Percentiles rank a stretch among this genome's conserved stretches.
These are phyloP conservation scores for Sistotremastrum suecicum DNA, from an alignment of 768 basidiomycete species.

Conservation along the genomic window DNA sequence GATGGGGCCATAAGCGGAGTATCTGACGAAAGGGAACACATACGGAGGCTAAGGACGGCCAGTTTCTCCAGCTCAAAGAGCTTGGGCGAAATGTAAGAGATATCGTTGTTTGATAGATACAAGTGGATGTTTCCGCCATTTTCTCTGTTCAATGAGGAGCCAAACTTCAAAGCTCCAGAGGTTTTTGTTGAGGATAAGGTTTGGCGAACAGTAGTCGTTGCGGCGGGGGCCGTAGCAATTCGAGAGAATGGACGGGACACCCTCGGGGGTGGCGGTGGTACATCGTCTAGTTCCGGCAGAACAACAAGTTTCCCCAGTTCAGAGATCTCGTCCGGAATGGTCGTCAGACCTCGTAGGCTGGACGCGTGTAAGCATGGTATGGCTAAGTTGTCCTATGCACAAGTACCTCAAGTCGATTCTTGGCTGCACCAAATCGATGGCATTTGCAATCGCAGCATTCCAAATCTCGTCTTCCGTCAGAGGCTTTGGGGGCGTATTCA, in stretches of 20 bases:
- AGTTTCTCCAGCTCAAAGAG: conserved; percentile 43
- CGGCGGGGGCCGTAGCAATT: conserved; percentile 10
- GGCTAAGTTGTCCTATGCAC: conserved; percentile 2
- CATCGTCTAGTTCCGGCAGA: conserved; percentile 22
- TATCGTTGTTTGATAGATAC: conserved; percentile 39
- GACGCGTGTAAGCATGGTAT: not conserved
- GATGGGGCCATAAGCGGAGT: not conserved
- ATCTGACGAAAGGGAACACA: not conserved
- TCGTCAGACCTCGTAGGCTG: conserved; percentile 25
- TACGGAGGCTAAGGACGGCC: conserved; percentile 45
- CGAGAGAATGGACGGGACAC: conserved; percentile 10
- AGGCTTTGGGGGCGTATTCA: conserved; percentile 5
- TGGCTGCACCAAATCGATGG: conserved; percentile 34
- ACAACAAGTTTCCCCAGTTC: conserved; percentile 32
- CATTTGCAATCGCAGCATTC: conserved; percentile 30
- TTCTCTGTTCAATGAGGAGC: conserved; percentile 27
- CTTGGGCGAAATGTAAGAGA: conserved; percentile 38
- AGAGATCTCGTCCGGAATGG: conserved; percentile 32
- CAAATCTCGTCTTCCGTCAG: conserved; percentile 25
- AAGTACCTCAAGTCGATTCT: conserved; percentile 42
- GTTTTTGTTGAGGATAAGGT: conserved; percentile 12
- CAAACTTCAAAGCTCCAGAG: conserved; percentile 15
- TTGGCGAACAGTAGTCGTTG: conserved; percentile 3
- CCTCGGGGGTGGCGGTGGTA: not conserved
- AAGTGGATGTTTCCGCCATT: conserved; percentile 29